Evolutionary conservation across 2,329 filamentous ascomycete species (phyloP).

Genomic region (Pseudocercospora eumusae): DNA sequence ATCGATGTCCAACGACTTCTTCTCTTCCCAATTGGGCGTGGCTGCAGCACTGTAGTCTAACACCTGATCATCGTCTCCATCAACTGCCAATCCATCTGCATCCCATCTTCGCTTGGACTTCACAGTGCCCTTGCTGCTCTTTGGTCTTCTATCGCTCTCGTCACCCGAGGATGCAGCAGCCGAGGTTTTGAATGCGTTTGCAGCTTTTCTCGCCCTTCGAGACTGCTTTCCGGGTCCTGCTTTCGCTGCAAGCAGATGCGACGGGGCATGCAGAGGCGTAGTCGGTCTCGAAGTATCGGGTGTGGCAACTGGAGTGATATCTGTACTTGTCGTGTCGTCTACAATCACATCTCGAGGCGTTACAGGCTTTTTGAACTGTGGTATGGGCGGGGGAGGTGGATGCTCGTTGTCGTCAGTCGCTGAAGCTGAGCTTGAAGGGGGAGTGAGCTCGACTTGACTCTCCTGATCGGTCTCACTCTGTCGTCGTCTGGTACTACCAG

Average conservation of each 20-base stretch:
- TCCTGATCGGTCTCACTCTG: conserved; percentile 36
- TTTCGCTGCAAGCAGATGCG: conserved; percentile 71
- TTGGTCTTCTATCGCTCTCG: conserved; percentile 60
- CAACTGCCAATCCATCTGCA: conserved; percentile 81
- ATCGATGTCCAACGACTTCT: conserved; percentile 60
- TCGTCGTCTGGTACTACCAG: conserved; percentile 36
- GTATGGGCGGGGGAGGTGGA: conserved; percentile 55
- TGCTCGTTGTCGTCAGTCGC: conserved; percentile 54
- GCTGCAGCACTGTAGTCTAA: conserved; percentile 83
- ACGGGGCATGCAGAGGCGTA: conserved; percentile 62
- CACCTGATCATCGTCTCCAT: conserved; percentile 73
- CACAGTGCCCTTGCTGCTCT: conserved; percentile 56
- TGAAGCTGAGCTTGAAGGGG: conserved; percentile 52
- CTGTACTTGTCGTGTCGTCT: conserved; percentile 56
- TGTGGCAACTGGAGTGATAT: conserved; percentile 68
- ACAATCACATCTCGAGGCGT: conserved; percentile 19
- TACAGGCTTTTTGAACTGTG: conserved; percentile 50
- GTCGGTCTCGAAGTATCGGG: conserved; percentile 77
- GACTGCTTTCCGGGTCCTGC: conserved; percentile 77
- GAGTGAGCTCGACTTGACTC: conserved; percentile 52
- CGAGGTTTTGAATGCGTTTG: conserved; percentile 51
- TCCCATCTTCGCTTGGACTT: conserved; percentile 95
- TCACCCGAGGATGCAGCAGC: conserved; percentile 78
- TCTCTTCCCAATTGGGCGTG: conserved; percentile 55
- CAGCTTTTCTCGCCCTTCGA: conserved; percentile 73